Evolutionary conservation across 2,329 filamentous ascomycete species (phyloP), one percentile per base, ranked within the genome.

Genomic region (Sporothrix inflata): DNA sequence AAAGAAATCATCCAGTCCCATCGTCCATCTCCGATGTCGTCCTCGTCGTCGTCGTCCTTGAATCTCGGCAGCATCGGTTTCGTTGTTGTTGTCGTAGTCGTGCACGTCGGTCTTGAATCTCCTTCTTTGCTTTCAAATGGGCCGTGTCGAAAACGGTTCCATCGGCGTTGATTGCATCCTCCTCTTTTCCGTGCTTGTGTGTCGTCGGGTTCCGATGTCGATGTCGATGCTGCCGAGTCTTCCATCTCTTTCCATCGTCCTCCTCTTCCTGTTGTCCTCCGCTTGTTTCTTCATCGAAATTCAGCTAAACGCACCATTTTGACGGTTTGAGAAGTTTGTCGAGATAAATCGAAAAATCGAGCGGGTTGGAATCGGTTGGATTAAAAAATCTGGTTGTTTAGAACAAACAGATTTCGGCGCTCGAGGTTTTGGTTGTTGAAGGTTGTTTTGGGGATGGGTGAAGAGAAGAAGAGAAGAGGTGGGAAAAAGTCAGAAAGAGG

Each of bases 281-380:
- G 34, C n/a, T 45, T 34, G 38, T 42, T 60, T 19, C 24, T n/a
- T 40, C 30, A 24, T 69, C 66, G 19, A 38, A 19, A 1, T 3
- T 51, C n/a, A 19, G 24, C 3, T n/a, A 14, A 69, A 73, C 74
- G 74, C 88, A 91, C 89, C 89, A 91, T 91, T 83, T 90, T 91
- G 89, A 85, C 85, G 87, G 83, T 86, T 85, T 85, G 80, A 80
- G 76, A 74, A 76, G 77, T 70, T 75, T 74, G 82, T 79, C 81
- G 76, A 78, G 77, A 55, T 79, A 45, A 45, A 45, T 79, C 78
- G 71, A 72, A 74, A 80, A 82, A 78, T 84, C 84, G 85, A 86
- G 83, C 80, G 78, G 80, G 57, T 57, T 55, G 45, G 40, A 51
- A 66, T 61, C 40, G 80, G 79, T 79, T 82, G 83, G 80, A 79